Base-by-base conservation (phyloP, 75 land plant species). In the Pinus taeda region DNA sequence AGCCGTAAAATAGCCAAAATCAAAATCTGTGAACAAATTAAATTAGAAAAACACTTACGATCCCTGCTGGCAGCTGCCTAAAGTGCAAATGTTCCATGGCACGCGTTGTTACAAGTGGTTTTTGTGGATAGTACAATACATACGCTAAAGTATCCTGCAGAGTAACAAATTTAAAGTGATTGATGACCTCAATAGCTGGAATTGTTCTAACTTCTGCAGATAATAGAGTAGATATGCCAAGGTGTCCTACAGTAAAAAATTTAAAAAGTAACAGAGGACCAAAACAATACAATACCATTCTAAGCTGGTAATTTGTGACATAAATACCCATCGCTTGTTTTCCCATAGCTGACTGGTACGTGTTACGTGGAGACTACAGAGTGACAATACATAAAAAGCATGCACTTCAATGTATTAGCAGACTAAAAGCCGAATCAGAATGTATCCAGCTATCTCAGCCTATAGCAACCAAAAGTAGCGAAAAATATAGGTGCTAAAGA, bases 251-350 rank as follows among this genome's bases (percentile, higher is more conserved):
- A 81, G 29, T 18, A 57, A 49, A 49, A 5, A 49, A 49, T 49
- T 9, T 8, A 49, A 9, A 49, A 49, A 49, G 55, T 49, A 9
- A 49, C 11, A 49, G 55, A 49, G 2, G 55, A 49, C 55, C 55
- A 49, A 13, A 49, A 49, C 55, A 49, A 49, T 49, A 33, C 74
- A 71, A 18, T 78, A 97, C 99, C 99, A 97, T 97, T 66, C 99
- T 86, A 29, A 95, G 86, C 71, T 97, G 99, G 83, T 95, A 97
- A 83, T 97, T 97, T 13, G 99, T 97, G 45, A 97, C 99, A 78
- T 97, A 97, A 4, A 97, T 97, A 49, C 99, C 99, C 99, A 97
- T 95, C 12, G 99, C 98, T 80, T 97, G 99, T 82, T 97, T 97
- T 6, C 99, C 99, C 99, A 97, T 97, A 74, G 99, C 98, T 39